phyloP scores from a whole-genome alignment of 345 rosid species.

The Ceriops tagal region DNA sequence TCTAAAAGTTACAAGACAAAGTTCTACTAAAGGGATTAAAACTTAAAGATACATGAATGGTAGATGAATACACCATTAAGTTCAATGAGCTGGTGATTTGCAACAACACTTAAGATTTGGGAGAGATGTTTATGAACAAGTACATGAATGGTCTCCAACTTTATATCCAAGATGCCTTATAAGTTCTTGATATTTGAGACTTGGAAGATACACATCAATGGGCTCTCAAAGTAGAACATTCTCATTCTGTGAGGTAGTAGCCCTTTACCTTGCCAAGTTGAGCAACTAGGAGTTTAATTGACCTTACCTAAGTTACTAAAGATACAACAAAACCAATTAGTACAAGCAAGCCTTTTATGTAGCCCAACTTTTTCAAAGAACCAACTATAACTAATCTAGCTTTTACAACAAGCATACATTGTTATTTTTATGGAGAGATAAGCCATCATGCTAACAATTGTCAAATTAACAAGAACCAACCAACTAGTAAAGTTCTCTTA shows the following conservation, averaged over 20 bases:
- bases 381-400: accelerated
- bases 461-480: neutral
- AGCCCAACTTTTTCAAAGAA: neutral
- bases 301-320: neutral
- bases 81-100: too few relatives aligned
- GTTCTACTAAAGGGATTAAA: neutral
- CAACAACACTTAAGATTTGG: too few relatives aligned
- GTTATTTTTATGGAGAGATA: neutral
- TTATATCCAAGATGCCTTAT: neutral
- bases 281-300: neutral
- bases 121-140: neutral
- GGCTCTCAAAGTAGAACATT: neutral
- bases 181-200: neutral
- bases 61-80: neutral
- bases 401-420: neutral
- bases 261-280: neutral
- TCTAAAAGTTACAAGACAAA: neutral
- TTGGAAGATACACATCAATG: neutral
- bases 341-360: too few relatives aligned
- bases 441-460: neutral
- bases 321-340: too few relatives aligned
- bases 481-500: neutral
- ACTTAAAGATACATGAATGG: neutral
- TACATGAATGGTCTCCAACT: neutral
- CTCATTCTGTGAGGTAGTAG: too few relatives aligned